phyloP scores from a whole-genome alignment of 1,284 basidiomycete species.

The Paramarasmius palmivorus region DNA sequence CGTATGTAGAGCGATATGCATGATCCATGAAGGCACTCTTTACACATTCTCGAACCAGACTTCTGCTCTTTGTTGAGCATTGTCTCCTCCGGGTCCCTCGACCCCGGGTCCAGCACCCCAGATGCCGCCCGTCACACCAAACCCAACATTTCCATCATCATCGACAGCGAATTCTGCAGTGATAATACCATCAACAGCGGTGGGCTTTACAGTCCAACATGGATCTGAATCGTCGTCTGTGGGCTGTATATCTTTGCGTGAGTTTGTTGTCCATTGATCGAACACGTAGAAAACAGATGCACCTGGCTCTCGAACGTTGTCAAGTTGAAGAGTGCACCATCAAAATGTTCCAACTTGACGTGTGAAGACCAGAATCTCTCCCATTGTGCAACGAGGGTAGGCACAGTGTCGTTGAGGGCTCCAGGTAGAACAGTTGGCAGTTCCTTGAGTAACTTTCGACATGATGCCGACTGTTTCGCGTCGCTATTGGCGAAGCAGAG shows the following conservation, averaged over 20 bases:
- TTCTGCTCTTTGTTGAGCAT: conserved; percentile 23
- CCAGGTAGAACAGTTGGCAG: conserved; percentile 18
- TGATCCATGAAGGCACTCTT: too few species aligned
- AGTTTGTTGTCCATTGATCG: neutral
- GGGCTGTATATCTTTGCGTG: conserved; percentile 10
- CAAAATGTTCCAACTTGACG: conserved; percentile 21
- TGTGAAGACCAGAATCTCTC: conserved; percentile 20
- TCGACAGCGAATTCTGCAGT: conserved; percentile 14
- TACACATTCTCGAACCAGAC: conserved; percentile 21
- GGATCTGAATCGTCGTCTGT: conserved; percentile 14
- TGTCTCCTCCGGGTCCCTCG: conserved; percentile 18
- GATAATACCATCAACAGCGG: neutral
- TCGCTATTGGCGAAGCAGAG: conserved; percentile 20
- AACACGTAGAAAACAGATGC: conserved; percentile 2
- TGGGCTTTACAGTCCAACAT: conserved; percentile 14
- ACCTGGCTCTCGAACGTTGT: conserved; percentile 19
- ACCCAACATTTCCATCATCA: conserved; percentile 7
- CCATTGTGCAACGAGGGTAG: conserved; percentile 23
- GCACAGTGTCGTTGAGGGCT: conserved; percentile 15
- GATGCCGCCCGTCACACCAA: conserved; percentile 19
- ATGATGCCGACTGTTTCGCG: conserved; percentile 8
- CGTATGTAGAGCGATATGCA: too few species aligned
- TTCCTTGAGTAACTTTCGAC: conserved; percentile 16
- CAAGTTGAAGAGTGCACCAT: conserved; percentile 22
- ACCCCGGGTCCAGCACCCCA: conserved; percentile 25